phyloP scores from a whole-genome alignment of 2,329 filamentous ascomycete genomes.

The Xylariaceae sp. region DNA sequence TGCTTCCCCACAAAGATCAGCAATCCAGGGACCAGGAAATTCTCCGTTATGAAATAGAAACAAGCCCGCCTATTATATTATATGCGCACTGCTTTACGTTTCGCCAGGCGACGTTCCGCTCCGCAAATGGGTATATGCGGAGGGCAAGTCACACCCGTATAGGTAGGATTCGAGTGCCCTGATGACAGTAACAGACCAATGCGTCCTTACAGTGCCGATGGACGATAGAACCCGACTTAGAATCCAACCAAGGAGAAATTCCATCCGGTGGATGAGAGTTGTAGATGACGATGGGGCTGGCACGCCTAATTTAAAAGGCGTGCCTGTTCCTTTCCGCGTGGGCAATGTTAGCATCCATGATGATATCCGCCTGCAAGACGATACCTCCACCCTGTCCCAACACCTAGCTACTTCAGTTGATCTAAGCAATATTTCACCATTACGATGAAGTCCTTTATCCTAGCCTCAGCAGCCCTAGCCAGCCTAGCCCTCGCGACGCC shows the following conservation, averaged over 20 bases:
- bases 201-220: neutral
- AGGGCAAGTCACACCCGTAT: neutral
- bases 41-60: neutral
- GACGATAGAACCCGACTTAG: neutral
- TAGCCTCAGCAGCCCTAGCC: slow-evolving; percentile 15
- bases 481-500: slow-evolving; percentile 26
- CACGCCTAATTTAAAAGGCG: slow-evolving; percentile 13
- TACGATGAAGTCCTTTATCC: slow-evolving; percentile 27
- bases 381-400: neutral
- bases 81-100: too few relatives aligned
- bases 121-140: slow-evolving; percentile 9
- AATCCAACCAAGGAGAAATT: slow-evolving; percentile 17
- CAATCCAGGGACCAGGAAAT: neutral
- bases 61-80: too few relatives aligned
- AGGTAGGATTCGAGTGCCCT: neutral
- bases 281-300: neutral
- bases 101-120: slow-evolving; percentile 18
- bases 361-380: neutral
- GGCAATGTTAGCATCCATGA: neutral
- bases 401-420: neutral
- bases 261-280: slow-evolving; percentile 3
- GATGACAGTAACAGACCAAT: neutral
- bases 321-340: neutral
- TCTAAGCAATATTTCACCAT: neutral
- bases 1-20: slow-evolving; percentile 1